Conservation (phyloP, 192 early-diverging fungal genomes). For the Umbelopsis isabellina region DNA sequence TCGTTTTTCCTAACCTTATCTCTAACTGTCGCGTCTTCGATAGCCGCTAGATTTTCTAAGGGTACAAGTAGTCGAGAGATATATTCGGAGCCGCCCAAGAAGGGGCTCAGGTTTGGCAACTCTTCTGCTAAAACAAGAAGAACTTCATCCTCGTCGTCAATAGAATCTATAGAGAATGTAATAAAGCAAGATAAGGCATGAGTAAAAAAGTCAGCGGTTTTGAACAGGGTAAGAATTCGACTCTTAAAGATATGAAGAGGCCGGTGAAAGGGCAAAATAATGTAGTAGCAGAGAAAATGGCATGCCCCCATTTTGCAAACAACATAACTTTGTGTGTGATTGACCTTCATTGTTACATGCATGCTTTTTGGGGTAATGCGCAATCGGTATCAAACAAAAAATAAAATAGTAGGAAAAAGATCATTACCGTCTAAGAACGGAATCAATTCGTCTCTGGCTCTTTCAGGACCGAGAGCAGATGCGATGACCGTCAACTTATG, state of each 20-base stretch:
- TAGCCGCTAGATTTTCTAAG: conserved; percentile 93
- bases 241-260: too few species aligned
- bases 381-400: not conserved
- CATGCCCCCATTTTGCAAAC: too few species aligned
- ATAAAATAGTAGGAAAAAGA: not conserved
- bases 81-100: conserved; percentile 89
- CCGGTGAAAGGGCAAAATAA: too few species aligned
- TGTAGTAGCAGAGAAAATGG: too few species aligned
- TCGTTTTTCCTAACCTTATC: conserved; percentile 67
- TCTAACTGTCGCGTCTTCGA: conserved; percentile 96
- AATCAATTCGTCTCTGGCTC: conserved; percentile 94
- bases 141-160: conserved; percentile 99
- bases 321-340: too few species aligned
- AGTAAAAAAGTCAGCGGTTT: not conserved
- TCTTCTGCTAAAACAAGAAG: conserved; percentile 93
- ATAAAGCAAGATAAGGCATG: not conserved
- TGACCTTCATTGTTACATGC: too few species aligned
- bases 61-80: conserved; percentile 86
- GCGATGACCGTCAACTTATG: conserved; percentile 85
- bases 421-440: conserved; percentile 93
- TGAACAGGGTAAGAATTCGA: too few species aligned
- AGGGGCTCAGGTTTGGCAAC: conserved; percentile 90
- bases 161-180: conserved; percentile 73
- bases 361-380: not conserved
- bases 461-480: conserved; percentile 91